Evolutionary conservation across 768 basidiomycete species (phyloP), one percentile per base, ranked within the genome.

Genomic region (Stropharia rugosoannulata): DNA sequence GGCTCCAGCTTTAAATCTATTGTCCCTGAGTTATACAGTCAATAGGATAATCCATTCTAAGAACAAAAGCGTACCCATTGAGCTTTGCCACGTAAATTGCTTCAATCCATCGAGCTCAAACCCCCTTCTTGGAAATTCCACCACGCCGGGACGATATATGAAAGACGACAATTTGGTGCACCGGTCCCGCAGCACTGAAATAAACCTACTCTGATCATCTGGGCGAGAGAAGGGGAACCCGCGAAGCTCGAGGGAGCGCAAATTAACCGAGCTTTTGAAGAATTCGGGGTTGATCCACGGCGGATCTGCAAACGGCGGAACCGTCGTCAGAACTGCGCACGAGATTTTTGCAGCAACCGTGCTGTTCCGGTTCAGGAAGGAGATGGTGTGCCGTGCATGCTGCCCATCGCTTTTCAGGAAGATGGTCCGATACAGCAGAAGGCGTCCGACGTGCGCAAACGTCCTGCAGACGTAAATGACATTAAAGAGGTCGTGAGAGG

Each of bases 251-350:
- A 62, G 38, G 1, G 49, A 37, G 22, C 35, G 47, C 25, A 62
- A 41, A 44, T 51, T 60, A 4, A 42, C 53, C 57, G 59, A 62
- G 22, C 50, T 18, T 2, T 1, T 3, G 4, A 54, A 36, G 19
- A 62, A 55, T 12, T 55, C 40, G 42, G 62, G 59, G 5, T 15
- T 43, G 32, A 60, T 53, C 58, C 58, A 62, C 11, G 58, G 43
- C 5, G 5, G 4, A 5, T 41, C 13, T 47, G 38, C 16, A 18
- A 18, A 19, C 35, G 44, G 50, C 5, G 55, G 60, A 8, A 39
- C 19, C 22, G 61, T 62, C 2, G 54, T 58, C 25, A 60, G 11
- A 9, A 49, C 35, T 0, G 59, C 59, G 5, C 42, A 32, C 1
- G 53, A 16, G 12, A 59, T 53, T 49, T 56, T 56, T n/a, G 54